phyloP scores from a whole-genome alignment of 2,329 filamentous ascomycete species.

The Botrytis cinerea region DNA sequence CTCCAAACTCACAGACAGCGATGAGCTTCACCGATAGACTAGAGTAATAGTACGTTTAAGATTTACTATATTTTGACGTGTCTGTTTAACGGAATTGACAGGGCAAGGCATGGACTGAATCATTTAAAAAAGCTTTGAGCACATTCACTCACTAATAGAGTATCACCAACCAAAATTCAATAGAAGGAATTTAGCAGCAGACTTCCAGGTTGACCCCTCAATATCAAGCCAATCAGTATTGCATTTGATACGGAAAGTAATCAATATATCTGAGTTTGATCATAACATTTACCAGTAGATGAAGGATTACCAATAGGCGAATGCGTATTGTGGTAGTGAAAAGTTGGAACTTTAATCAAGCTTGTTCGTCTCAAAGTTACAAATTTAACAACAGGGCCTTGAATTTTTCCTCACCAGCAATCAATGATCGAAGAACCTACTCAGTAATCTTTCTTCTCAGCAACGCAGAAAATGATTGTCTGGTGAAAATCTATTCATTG shows the following conservation, averaged over 20 bases:
- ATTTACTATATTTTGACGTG: too few relatives aligned
- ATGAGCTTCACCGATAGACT: not conserved
- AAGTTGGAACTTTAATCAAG: not conserved
- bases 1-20: too few relatives aligned
- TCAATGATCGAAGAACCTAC: not conserved
- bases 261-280: not conserved
- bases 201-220: not conserved
- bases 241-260: not conserved
- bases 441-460: not conserved
- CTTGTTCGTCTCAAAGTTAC: not conserved
- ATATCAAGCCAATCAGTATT: not conserved
- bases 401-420: not conserved
- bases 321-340: not conserved
- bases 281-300: not conserved
- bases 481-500: not conserved
- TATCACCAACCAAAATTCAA: not conserved
- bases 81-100: too few relatives aligned
- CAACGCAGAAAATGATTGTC: not conserved
- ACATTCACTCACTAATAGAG: not conserved
- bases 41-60: too few relatives aligned
- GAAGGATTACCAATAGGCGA: too few relatives aligned
- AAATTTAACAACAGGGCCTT: too few relatives aligned
- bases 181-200: not conserved
- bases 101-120: too few relatives aligned
- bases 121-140: not conserved